Conservation (phyloP, 2,329 filamentous ascomycete species). For the Epichloe sp. region DNA sequence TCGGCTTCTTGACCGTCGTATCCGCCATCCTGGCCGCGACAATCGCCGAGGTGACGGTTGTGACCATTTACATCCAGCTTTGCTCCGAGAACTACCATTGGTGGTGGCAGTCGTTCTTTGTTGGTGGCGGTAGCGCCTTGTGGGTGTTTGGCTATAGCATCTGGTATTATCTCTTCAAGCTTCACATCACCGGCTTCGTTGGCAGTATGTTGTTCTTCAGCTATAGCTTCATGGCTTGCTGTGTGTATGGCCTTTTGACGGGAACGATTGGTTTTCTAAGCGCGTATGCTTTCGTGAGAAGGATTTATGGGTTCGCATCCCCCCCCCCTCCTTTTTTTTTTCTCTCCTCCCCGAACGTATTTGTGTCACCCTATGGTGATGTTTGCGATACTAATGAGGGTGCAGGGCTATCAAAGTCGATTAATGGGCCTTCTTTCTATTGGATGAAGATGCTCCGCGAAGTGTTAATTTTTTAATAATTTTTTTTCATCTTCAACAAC, state of each 20-base stretch:
- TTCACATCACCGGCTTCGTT: conserved; percentile 70
- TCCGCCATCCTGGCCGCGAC: conserved; percentile 60
- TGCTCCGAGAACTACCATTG: conserved; percentile 80
- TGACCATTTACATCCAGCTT: conserved; percentile 70
- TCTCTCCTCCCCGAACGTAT: background rate
- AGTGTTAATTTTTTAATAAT: too few species aligned
- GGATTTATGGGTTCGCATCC: conserved; percentile 60
- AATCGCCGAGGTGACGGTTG: conserved; percentile 71
- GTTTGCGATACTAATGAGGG: conserved; percentile 3
- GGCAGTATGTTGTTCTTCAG: conserved; percentile 73
- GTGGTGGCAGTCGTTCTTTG: conserved; percentile 84
- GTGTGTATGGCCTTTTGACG: conserved; percentile 66
- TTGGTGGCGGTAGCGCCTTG: conserved; percentile 61
- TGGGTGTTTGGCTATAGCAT: conserved; percentile 77
- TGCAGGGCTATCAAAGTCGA: conserved; percentile 39
- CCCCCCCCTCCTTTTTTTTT: background rate
- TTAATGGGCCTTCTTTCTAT: conserved; percentile 11
- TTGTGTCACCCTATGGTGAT: too few species aligned
- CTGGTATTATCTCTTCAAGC: conserved; percentile 71
- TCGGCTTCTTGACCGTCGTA: conserved; percentile 70
- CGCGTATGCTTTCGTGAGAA: conserved; percentile 70
- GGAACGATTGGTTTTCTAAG: conserved; percentile 78
- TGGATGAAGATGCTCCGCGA: too few species aligned
- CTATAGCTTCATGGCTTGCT: conserved; percentile 71
- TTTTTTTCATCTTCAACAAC: too few species aligned